phyloP scores from a whole-genome alignment of 2,329 filamentous ascomycete species.

The Apiospora aurea region DNA sequence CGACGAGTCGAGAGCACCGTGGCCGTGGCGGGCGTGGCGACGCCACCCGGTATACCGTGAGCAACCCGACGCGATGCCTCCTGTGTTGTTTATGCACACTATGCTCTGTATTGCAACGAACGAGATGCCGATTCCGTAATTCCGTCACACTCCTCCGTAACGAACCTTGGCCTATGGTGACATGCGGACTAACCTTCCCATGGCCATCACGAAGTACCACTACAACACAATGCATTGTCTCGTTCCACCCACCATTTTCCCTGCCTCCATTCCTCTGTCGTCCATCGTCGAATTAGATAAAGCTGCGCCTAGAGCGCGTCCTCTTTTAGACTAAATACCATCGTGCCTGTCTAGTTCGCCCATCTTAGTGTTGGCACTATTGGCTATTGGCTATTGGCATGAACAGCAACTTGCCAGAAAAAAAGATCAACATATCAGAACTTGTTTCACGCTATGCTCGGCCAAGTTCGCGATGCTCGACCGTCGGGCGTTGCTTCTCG shows the following conservation, averaged over 20 bases:
- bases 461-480: conserved; percentile 11
- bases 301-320: conserved; percentile 10
- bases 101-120: background rate
- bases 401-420: background rate
- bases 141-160: background rate
- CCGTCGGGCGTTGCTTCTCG: background rate
- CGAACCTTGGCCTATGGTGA: background rate
- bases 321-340: conserved; percentile 5
- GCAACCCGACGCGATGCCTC: background rate
- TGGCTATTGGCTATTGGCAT: conserved; percentile 18
- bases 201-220: background rate
- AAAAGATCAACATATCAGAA: conserved; percentile 1
- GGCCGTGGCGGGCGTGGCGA: background rate
- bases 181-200: background rate
- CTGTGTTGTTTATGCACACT: background rate
- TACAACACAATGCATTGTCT: background rate
- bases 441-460: conserved; percentile 7
- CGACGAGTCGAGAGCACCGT: background rate
- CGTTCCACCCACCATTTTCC: background rate
- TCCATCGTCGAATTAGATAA: conserved; percentile 9
- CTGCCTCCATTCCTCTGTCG: background rate
- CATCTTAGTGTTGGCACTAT: conserved; percentile 12
- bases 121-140: background rate
- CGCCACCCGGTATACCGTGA: background rate
- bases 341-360: background rate